These are phyloP conservation scores for Eutrema heterophyllum DNA, from an alignment of 345 rosid genomes.

Conservation along the genomic window DNA sequence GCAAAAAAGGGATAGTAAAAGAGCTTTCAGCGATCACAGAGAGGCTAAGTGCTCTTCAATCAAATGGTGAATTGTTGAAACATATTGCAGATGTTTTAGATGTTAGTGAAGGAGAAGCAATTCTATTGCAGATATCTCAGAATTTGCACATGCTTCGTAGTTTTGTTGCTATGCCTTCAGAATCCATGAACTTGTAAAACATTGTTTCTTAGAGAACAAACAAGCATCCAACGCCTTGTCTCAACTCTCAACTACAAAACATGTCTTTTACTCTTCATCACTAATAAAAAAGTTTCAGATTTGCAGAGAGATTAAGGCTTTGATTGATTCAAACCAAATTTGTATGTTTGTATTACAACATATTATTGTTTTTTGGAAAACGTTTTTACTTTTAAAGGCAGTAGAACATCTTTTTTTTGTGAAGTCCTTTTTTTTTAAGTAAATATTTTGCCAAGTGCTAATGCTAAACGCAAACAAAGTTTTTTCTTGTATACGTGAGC, in stretches of 20 bases:
- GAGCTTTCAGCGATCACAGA: conserved; percentile 37
- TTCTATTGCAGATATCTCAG: conserved; percentile 38
- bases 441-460: neutral
- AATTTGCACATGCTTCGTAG: conserved; percentile 42
- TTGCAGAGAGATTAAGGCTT: neutral
- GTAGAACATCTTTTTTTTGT: too few species aligned
- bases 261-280: neutral
- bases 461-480: neutral
- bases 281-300: neutral
- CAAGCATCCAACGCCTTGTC: conserved; percentile 2
- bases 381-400: too few species aligned
- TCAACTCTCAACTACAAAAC: neutral
- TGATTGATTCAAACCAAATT: neutral
- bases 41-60: conserved; percentile 42
- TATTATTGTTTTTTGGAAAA: neutral
- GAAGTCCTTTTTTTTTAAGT: neutral
- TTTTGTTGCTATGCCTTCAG: conserved; percentile 32
- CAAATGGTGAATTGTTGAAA: conserved; percentile 33
- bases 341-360: neutral
- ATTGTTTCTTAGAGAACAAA: conserved; percentile 6
- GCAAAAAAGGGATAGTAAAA: conserved; percentile 22
- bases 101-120: conserved; percentile 36
- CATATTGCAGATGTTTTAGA: conserved; percentile 21
- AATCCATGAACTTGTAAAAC: conserved; percentile 23
- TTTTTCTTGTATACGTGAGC: neutral